Percentiles rank a stretch among this genome's conserved stretches.
Conservation (phyloP, 192 early-diverging fungal genomes). For the Coemansia sp. region DNA sequence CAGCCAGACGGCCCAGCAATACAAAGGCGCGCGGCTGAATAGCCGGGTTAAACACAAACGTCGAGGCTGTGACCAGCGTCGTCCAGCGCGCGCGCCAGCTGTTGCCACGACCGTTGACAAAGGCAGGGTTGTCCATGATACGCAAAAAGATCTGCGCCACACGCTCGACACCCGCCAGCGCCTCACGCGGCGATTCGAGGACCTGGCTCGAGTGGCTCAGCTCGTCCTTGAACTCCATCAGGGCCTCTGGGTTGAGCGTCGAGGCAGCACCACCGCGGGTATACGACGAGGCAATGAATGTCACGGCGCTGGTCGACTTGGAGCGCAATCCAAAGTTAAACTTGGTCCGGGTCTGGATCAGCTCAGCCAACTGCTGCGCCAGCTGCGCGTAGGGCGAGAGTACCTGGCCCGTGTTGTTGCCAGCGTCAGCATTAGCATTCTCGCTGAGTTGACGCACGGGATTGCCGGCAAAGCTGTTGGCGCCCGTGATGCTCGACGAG, state of each 20-base stretch:
- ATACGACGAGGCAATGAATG: conserved; percentile 56
- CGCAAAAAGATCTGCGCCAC: conserved; percentile 63
- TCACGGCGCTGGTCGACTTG: conserved; percentile 55
- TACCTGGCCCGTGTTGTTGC: conserved; percentile 83
- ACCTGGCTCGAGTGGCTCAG: conserved; percentile 16
- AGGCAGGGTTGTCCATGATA: conserved; percentile 54
- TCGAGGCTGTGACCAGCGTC: conserved; percentile 84
- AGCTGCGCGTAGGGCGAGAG: conserved; percentile 63
- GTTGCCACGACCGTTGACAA: conserved; percentile 67
- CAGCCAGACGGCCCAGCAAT: conserved; percentile 78
- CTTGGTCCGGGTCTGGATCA: conserved; percentile 48
- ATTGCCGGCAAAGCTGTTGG: conserved; percentile 60
- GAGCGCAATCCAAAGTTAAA: conserved; percentile 56
- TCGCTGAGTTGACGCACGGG: conserved; percentile 76
- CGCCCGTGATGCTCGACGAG: conserved; percentile 81
- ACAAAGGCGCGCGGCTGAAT: conserved; percentile 95
- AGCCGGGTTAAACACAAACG: conserved; percentile 93
- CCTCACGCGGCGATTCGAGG: conserved; percentile 45
- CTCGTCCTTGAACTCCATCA: conserved; percentile 57
- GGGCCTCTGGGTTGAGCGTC: conserved; percentile 54
- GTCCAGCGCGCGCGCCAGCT: conserved; percentile 92
- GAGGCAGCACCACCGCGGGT: conserved; percentile 56
- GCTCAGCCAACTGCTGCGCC: conserved; percentile 56
- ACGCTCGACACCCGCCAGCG: conserved; percentile 59
- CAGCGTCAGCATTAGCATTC: conserved; percentile 96